Percentiles rank a stretch among this genome's conserved stretches.
phyloP scores from a whole-genome alignment of 2,329 filamentous ascomycete genomes.

The Sporothrix humicola region DNA sequence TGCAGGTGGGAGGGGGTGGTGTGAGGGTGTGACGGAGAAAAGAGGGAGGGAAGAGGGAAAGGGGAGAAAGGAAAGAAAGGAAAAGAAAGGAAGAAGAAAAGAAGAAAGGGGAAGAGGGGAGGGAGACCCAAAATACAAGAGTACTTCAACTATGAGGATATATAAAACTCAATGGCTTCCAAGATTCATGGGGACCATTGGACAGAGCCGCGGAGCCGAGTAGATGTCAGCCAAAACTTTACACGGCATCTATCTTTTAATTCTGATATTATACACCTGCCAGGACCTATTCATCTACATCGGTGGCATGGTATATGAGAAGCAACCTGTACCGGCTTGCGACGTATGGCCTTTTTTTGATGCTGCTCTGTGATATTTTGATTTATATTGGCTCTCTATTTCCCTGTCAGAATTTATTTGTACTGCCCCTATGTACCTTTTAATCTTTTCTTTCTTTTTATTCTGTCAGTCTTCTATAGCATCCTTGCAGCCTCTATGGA shows the following conservation, averaged over 20 bases:
- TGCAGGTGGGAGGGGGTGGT: background rate
- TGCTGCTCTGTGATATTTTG: background rate
- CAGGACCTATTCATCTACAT: conserved; percentile 1
- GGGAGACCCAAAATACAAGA: background rate
- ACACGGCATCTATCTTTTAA: conserved; percentile 15
- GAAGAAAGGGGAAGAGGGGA: background rate
- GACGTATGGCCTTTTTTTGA: background rate
- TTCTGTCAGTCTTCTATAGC: background rate
- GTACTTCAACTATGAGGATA: background rate
- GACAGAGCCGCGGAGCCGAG: conserved; percentile 27
- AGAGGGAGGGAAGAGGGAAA: background rate
- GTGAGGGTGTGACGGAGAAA: background rate
- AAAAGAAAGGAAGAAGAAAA: background rate
- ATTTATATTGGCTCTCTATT: background rate
- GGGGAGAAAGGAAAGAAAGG: background rate
- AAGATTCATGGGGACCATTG: background rate
- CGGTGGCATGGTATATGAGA: background rate
- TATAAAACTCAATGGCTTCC: background rate
- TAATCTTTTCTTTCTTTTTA: background rate
- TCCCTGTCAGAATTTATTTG: background rate
- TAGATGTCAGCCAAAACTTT: background rate
- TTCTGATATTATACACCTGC: no score
- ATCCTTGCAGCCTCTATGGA: conserved; percentile 23
- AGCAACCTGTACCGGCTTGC: background rate
- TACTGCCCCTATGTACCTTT: background rate